phyloP scores from a whole-genome alignment of 2,329 filamentous ascomycete species.

The Pyrenochaeta sp. region DNA sequence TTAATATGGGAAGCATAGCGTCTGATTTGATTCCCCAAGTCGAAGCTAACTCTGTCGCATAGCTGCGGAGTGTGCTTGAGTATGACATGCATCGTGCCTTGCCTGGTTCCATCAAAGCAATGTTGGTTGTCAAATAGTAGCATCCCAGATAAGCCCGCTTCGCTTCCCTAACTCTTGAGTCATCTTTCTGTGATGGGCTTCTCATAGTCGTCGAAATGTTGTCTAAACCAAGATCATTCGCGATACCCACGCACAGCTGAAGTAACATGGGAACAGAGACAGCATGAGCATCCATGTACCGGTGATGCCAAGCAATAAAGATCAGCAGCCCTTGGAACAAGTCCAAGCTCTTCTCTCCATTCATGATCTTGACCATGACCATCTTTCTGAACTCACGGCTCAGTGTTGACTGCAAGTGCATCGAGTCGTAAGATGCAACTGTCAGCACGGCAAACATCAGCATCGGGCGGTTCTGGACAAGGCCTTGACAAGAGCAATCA shows the following conservation, averaged over 20 bases:
- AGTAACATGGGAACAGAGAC: slow-evolving; percentile 45
- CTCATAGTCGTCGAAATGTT: slow-evolving; percentile 26
- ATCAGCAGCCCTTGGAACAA: slow-evolving; percentile 43
- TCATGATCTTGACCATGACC: slow-evolving; percentile 46
- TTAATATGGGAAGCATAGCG: slow-evolving; percentile 36
- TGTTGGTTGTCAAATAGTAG: slow-evolving; percentile 43
- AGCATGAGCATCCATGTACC: slow-evolving; percentile 47
- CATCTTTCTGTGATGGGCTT: slow-evolving; percentile 30
- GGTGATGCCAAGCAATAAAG: slow-evolving; percentile 50
- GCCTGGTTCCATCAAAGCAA: slow-evolving; percentile 35
- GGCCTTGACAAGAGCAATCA: slow-evolving; percentile 34
- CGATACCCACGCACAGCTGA: slow-evolving; percentile 44
- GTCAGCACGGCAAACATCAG: slow-evolving; percentile 46
- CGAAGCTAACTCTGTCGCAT: slow-evolving; percentile 43
- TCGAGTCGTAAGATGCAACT: slow-evolving; percentile 43
- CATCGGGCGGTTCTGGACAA: slow-evolving; percentile 43
- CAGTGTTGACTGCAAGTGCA: slow-evolving; percentile 36
- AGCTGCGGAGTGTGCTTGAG: slow-evolving; percentile 37
- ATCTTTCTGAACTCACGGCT: slow-evolving; percentile 49
- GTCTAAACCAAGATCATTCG: slow-evolving; percentile 42
- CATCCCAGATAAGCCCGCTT: slow-evolving; percentile 48
- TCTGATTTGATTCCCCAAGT: slow-evolving; percentile 43
- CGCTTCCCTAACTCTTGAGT: slow-evolving; percentile 36
- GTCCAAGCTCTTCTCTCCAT: slow-evolving; percentile 46
- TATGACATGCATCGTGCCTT: slow-evolving; percentile 35